Percentiles rank a stretch among this genome's conserved stretches.
Conservation (phyloP, 108 stramenopile species). For the Epipyxis sp. region DNA sequence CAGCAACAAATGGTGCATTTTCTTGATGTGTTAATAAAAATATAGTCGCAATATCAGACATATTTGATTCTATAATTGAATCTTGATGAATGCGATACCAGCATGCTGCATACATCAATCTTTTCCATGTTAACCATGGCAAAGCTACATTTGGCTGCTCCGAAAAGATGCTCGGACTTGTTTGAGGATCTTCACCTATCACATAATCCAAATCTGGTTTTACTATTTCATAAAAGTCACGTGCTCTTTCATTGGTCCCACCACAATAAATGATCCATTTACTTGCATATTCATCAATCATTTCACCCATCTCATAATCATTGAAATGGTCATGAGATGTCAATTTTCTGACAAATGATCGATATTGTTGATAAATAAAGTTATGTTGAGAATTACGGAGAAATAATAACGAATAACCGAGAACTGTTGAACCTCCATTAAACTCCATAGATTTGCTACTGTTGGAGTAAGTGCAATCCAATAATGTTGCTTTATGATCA, state of each 20-base stretch:
- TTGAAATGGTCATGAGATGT: not conserved
- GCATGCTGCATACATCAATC: not conserved
- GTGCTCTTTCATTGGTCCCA: too few species aligned
- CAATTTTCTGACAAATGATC: not conserved
- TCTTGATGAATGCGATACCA: constrained; percentile 12
- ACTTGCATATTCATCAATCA: too few species aligned
- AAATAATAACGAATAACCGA: too few species aligned
- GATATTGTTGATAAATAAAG: not conserved
- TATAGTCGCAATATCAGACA: not conserved
- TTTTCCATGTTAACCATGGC: too few species aligned
- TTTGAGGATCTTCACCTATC: too few species aligned
- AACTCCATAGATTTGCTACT: not conserved
- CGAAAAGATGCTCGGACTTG: too few species aligned
- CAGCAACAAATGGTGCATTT: constrained; percentile 2
- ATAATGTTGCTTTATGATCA: not conserved
- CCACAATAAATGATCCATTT: not conserved
- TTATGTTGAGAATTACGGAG: not conserved
- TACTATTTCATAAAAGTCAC: too few species aligned
- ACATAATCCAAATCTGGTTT: too few species aligned
- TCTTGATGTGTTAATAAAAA: not conserved
- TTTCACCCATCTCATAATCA: not conserved
- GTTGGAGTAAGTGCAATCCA: not conserved
- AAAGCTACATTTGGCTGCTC: too few species aligned
- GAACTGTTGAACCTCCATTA: not conserved
- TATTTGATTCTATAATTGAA: not conserved